These are phyloP conservation scores for Aspergillus clavatus DNA, from an alignment of 2,329 filamentous ascomycete species.

Conservation along the genomic window DNA sequence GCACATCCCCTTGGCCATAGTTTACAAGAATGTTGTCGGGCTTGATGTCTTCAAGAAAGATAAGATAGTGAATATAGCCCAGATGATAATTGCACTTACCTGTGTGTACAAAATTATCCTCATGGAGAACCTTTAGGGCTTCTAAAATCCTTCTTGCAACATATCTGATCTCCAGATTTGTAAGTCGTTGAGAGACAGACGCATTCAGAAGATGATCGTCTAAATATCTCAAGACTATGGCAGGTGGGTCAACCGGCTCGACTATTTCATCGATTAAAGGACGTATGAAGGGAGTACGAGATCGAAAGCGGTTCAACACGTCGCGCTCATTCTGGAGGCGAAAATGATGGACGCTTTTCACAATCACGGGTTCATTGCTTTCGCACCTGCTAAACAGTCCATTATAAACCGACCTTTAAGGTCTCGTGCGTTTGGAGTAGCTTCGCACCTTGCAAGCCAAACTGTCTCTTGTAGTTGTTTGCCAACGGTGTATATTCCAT, in stretches of 20 bases:
- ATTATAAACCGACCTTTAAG: background rate
- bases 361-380: constrained; percentile 13
- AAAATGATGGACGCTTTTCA: constrained; percentile 15
- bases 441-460: constrained; percentile 5
- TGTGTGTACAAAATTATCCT: constrained; percentile 18
- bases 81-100: constrained; percentile 8
- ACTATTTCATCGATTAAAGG: constrained; percentile 16
- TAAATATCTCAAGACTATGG: constrained; percentile 20
- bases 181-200: constrained; percentile 14
- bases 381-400: constrained; percentile 1
- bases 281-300: constrained; percentile 5
- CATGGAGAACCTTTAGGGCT: constrained; percentile 12
- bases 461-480: constrained; percentile 7
- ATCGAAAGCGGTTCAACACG: constrained; percentile 11
- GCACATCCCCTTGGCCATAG: constrained; percentile 8
- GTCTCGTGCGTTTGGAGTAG: background rate
- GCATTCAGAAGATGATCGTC: constrained; percentile 21
- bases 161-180: constrained; percentile 16
- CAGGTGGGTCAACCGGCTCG: constrained; percentile 4
- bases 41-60: constrained; percentile 21
- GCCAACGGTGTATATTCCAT: constrained; percentile 3
- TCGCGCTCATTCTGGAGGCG: constrained; percentile 13
- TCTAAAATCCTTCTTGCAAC: constrained; percentile 12
- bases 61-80: background rate
- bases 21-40: constrained; percentile 21